Percentiles rank a stretch among this genome's conserved stretches.
Evolutionary conservation across 2,329 filamentous ascomycete species (phyloP).

Genomic region (Triangularia setosa): DNA sequence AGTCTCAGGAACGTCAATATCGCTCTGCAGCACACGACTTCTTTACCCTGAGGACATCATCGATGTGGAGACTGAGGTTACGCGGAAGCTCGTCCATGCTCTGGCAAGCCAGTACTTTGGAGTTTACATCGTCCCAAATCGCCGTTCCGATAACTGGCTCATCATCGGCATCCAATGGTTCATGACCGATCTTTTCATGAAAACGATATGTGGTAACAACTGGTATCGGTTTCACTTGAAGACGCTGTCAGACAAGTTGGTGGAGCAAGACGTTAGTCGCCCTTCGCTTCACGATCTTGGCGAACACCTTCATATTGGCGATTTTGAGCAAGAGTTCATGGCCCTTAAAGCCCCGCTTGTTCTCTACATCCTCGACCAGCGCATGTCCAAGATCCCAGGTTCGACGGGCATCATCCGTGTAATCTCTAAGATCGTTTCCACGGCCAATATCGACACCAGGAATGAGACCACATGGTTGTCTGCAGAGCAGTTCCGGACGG

Average conservation of each 20-base stretch:
- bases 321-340: conserved; percentile 87
- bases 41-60: conserved; percentile 82
- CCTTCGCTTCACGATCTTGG: conserved; percentile 82
- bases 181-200: conserved; percentile 92
- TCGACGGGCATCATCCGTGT: conserved; percentile 81
- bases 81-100: conserved; percentile 74
- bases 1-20: conserved; percentile 73
- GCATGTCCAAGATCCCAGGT: conserved; percentile 82
- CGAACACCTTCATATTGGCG: conserved; percentile 70
- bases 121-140: conserved; percentile 83
- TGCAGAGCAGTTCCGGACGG: conserved; percentile 63
- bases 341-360: conserved; percentile 85
- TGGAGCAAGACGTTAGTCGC: conserved; percentile 74
- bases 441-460: conserved; percentile 62
- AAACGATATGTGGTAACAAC: conserved; percentile 86
- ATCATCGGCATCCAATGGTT: conserved; percentile 87
- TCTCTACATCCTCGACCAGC: conserved; percentile 87
- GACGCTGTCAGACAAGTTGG: conserved; percentile 73
- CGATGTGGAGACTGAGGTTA: conserved; percentile 78
- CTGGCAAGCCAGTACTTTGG: conserved; percentile 92
- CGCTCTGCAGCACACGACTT: conserved; percentile 80
- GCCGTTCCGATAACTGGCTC: conserved; percentile 79
- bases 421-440: conserved; percentile 79
- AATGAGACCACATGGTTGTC: conserved; percentile 28
- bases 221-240: conserved; percentile 92